Conservation (phyloP, 2,329 filamentous ascomycete species). For the Eurotiales sp. region DNA sequence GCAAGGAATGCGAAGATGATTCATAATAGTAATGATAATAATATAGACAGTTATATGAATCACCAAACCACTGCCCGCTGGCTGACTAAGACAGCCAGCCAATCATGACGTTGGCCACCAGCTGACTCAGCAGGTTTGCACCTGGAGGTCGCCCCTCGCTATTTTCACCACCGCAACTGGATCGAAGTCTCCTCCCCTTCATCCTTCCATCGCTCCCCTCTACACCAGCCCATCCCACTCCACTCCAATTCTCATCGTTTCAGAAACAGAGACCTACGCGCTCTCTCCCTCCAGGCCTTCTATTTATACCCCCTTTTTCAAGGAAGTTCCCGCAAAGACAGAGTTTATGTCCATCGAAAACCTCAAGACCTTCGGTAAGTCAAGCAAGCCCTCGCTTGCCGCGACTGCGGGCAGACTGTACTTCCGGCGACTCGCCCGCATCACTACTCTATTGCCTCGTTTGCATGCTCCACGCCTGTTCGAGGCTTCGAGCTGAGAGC, state of each 20-base stretch:
- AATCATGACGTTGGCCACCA: conserved; percentile 16
- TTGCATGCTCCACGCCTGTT: not conserved
- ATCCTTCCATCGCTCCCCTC: conserved; percentile 21
- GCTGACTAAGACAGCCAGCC: conserved; percentile 1
- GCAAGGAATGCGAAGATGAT: too few relatives aligned
- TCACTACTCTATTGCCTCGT: too few relatives aligned
- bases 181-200: too few relatives aligned
- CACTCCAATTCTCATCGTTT: conserved; percentile 18
- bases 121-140: conserved; percentile 17
- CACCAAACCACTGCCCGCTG: too few relatives aligned
- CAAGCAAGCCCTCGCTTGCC: too few relatives aligned
- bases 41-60: too few relatives aligned
- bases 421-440: too few relatives aligned
- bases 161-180: not conserved
- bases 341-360: conserved; percentile 99
- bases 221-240: conserved; percentile 9
- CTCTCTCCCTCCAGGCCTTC: conserved; percentile 23
- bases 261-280: conserved; percentile 30
- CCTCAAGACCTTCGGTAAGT: conserved; percentile 90
- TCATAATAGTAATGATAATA: too few relatives aligned
- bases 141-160: not conserved
- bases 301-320: conserved; percentile 36
- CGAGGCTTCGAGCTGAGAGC: too few relatives aligned
- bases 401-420: too few relatives aligned
- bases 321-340: conserved; percentile 57